Conservation (phyloP, 768 basidiomycete genomes). For the Saitozyma podzolica region DNA sequence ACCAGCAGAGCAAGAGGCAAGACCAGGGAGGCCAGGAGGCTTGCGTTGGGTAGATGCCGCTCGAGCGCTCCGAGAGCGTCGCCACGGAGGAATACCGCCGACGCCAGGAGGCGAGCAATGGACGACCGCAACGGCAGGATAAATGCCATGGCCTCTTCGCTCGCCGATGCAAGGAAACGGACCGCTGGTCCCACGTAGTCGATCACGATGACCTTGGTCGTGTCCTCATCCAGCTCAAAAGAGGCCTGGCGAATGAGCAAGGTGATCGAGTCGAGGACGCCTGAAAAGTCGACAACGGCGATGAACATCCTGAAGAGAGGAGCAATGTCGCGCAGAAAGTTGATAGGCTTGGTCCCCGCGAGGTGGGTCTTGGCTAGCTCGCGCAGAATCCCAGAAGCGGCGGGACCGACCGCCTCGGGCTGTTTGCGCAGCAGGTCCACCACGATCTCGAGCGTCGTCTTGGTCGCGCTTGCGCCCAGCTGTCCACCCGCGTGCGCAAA, state of each 20-base stretch:
- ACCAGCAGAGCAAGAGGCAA: conserved; percentile 20
- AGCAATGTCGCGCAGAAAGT: conserved; percentile 32
- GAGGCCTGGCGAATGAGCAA: conserved; percentile 18
- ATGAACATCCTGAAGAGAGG: conserved; percentile 30
- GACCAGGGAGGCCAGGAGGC: conserved; percentile 21
- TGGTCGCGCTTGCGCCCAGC: conserved; percentile 18
- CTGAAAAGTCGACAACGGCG: conserved; percentile 38
- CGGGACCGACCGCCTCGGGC: conserved; percentile 17
- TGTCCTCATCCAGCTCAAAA: conserved; percentile 16
- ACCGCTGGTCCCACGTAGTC: conserved; percentile 31
- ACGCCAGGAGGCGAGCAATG: conserved; percentile 20
- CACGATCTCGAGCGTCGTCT: conserved; percentile 33
- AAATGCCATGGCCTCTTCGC: conserved; percentile 25
- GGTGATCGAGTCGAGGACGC: conserved; percentile 31
- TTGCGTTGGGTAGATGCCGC: conserved; percentile 9
- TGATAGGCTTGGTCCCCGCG: conserved; percentile 13
- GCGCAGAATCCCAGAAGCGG: conserved; percentile 21
- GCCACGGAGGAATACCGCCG: conserved; percentile 27
- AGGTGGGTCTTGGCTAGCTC: conserved; percentile 31
- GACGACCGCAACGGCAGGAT: conserved; percentile 19
- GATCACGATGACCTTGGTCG: conserved; percentile 25
- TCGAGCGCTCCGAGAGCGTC: conserved; percentile 27
- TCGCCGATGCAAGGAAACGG: conserved; percentile 15
- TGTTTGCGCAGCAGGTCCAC: conserved; percentile 25
- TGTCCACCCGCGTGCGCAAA: conserved; percentile 35